Evolutionary conservation across 495 filamentous ascomycete genomes (phyloP), one percentile per base, ranked within the genome.

Genomic region (Aspergillus nidulans): DNA sequence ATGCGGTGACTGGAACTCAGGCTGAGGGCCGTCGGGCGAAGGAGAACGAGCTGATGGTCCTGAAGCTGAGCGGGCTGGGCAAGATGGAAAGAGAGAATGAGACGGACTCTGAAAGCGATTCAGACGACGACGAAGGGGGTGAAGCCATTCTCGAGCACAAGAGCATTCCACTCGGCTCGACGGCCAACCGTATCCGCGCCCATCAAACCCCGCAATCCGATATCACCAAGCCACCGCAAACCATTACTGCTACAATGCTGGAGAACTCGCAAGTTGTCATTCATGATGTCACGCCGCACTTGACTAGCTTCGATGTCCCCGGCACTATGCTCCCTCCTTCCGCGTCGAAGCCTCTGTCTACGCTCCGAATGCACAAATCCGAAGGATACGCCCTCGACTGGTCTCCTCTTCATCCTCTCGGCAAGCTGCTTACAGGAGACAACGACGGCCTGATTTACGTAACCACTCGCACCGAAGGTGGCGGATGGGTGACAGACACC

Each of bases 371-470:
- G 69, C 94, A 98, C 78, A 91, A 89, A 71, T 74, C 85, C 8
- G 94, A 98, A 74, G 94, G 94, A 42, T 98, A 97, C 65, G 94
- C 89, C 0, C 69, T 98, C 13, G 94, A 96, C 67, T 98, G 94
- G 94, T 95, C 91, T 24, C 87, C 88, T 0, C 73, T 88, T 10
- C 77, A 90, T 25, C 79, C 83, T 0, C 70, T 80, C 32, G 92
- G 92, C 32, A 95, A 92, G 70, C 84, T 98, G 3, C 68, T 95
- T 48, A 96, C 94, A 0, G 94, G 94, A 61, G 94, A 98, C 71
- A 91, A 90, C 63, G 78, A 90, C 57, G 94, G 94, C 53, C 68
- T 85, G 43, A 97, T 98, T 70, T 97, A 91, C 70, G 74, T 83
- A 38, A 95, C 91, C 8, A 90, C 89, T 13, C 78, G 89, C 53